A percentile compares a stretch with the other conserved stretches of the same genome.
Evolutionary conservation across 495 filamentous ascomycete genomes (phyloP).

Genomic region (Letharia columbiana): DNA sequence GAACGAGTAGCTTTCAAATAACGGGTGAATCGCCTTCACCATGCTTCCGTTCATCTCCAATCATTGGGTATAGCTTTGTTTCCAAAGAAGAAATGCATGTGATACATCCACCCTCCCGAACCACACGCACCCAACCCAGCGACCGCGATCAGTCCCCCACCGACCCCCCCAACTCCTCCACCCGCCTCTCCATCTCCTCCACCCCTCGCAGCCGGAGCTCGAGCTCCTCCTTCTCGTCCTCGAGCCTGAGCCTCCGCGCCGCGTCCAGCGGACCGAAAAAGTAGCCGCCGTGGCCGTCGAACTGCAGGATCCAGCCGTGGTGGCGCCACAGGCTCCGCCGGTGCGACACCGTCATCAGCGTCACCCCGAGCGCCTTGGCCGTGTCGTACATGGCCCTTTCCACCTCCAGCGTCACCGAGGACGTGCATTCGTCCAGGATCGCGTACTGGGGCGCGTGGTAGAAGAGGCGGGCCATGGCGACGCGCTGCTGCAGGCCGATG

Average conservation of each 20-base stretch:
- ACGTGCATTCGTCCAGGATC: constrained; percentile 95
- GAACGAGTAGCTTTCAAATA: neutral
- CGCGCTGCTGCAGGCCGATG: constrained; percentile 88
- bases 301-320: constrained; percentile 86
- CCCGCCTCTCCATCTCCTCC: constrained; percentile 20
- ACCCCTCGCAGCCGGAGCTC: constrained; percentile 9
- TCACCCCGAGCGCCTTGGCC: constrained; percentile 83
- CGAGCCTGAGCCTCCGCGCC: constrained; percentile 71
- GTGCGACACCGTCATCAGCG: constrained; percentile 93
- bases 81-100: neutral
- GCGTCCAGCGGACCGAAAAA: constrained; percentile 89
- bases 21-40: neutral
- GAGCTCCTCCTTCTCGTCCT: constrained; percentile 45
- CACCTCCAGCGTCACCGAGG: constrained; percentile 82
- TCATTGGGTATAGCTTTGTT: neutral
- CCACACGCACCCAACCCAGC: too few relatives aligned
- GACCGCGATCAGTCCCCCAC: too few relatives aligned
- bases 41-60: neutral
- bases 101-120: too few relatives aligned
- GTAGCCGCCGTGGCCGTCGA: constrained; percentile 87
- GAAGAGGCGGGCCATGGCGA: constrained; percentile 94
- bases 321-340: constrained; percentile 92
- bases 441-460: constrained; percentile 86
- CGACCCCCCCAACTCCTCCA: constrained; percentile 6
- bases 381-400: constrained; percentile 96